Evolutionary conservation across 768 basidiomycete genomes (phyloP).

Genomic region (Agrocybe pediades): DNA sequence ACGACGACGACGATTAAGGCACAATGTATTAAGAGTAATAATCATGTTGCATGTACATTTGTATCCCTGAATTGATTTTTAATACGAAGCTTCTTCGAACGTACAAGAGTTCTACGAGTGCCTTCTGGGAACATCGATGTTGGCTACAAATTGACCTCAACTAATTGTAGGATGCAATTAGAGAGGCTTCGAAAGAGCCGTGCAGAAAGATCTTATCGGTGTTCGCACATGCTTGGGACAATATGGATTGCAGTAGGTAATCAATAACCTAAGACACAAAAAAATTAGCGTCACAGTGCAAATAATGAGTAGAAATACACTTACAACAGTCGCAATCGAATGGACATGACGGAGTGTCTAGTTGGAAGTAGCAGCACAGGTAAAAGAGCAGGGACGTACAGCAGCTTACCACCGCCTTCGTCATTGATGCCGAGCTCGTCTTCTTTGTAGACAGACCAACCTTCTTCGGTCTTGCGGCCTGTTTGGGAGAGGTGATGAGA

Average conservation of each 20-base stretch:
- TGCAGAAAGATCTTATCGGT: not conserved
- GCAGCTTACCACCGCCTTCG: conserved; percentile 68
- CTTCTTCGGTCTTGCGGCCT: conserved; percentile 83
- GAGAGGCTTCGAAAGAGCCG: conserved; percentile 49
- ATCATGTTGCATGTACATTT: conserved; percentile 5
- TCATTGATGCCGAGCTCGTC: conserved; percentile 74
- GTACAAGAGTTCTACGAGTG: conserved; percentile 13
- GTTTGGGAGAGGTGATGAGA: conserved; percentile 2
- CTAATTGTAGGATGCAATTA: conserved; percentile 27
- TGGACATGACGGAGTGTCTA: conserved; percentile 84
- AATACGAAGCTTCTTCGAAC: conserved; percentile 14
- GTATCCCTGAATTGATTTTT: conserved; percentile 20
- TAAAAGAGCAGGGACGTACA: conserved; percentile 6
- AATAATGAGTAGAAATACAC: conserved; percentile 22
- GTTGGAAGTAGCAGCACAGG: conserved; percentile 23
- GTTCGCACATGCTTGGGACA: not conserved
- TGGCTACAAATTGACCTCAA: conserved; percentile 39
- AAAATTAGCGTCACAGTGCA: not conserved
- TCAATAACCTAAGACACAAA: conserved; percentile 22
- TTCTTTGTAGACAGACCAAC: conserved; percentile 79
- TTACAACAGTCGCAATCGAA: conserved; percentile 90
- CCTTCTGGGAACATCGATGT: conserved; percentile 26
- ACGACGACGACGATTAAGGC: conserved; percentile 16
- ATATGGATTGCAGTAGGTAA: conserved; percentile 10
- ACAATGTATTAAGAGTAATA: not conserved